These are phyloP conservation scores for Botrytis fabae DNA, from an alignment of 2,329 filamentous ascomycete species.

Conservation along the genomic window DNA sequence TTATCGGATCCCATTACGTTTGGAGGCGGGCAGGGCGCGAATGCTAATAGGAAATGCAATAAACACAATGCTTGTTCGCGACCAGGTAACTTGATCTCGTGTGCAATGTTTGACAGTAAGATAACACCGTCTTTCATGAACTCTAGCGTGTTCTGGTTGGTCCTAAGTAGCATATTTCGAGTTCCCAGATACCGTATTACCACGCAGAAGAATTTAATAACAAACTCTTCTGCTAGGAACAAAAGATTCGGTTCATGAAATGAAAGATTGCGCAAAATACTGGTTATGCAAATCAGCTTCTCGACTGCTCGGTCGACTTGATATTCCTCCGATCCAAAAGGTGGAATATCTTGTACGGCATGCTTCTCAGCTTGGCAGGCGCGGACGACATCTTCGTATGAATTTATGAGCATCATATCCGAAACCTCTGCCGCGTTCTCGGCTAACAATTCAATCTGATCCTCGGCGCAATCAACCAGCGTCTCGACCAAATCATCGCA, in stretches of 20 bases:
- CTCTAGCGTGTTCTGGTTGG: constrained; percentile 81
- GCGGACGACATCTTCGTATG: constrained; percentile 86
- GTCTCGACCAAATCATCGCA: constrained; percentile 90
- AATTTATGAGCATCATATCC: constrained; percentile 76
- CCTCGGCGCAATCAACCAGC: constrained; percentile 85
- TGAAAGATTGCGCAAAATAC: constrained; percentile 88
- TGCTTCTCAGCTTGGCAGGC: constrained; percentile 74
- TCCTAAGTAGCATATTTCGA: constrained; percentile 80
- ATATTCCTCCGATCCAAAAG: constrained; percentile 75
- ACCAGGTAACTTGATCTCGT: constrained; percentile 76
- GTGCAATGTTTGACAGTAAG: constrained; percentile 84
- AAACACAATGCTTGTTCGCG: constrained; percentile 86
- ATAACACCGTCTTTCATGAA: constrained; percentile 96
- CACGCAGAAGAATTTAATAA: constrained; percentile 81
- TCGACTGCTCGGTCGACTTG: constrained; percentile 85
- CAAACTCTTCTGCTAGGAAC: constrained; percentile 70
- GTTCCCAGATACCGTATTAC: constrained; percentile 87
- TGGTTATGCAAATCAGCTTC: constrained; percentile 84
- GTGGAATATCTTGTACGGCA: constrained; percentile 68
- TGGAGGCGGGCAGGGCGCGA: constrained; percentile 78
- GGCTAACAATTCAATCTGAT: constrained; percentile 79
- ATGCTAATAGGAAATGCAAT: constrained; percentile 85
- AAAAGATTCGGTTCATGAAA: constrained; percentile 78
- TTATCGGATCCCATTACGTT: constrained; percentile 52
- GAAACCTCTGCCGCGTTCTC: constrained; percentile 84